A percentile compares a stretch with the other conserved stretches of the same genome.
These are phyloP conservation scores for Fusarium oxysporum DNA, from an alignment of 2,329 filamentous ascomycete species.

Conservation along the genomic window DNA sequence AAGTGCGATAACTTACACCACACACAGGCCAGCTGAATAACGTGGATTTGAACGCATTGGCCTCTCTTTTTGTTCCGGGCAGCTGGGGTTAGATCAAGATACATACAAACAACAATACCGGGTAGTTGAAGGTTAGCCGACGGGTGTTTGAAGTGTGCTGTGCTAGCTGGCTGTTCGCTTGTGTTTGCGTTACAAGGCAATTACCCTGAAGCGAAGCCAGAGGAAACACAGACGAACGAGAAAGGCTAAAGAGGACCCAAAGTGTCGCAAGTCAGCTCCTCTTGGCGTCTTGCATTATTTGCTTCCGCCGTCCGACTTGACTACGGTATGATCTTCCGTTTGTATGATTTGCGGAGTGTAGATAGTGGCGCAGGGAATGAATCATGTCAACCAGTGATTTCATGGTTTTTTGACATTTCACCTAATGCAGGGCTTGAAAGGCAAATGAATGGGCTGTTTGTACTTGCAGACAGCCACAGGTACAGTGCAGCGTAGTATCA, in stretches of 20 bases:
- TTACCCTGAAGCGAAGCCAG: conserved; percentile 22
- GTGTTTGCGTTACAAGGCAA: conserved; percentile 26
- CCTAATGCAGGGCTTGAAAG: conserved; percentile 20
- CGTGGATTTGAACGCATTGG: conserved; percentile 21
- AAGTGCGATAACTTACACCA: neutral
- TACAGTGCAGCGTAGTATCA: neutral
- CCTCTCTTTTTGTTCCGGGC: neutral
- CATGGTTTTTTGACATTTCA: neutral
- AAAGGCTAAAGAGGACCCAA: neutral
- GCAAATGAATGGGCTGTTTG: neutral
- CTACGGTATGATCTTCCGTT: neutral
- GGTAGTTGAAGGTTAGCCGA: neutral
- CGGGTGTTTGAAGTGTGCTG: conserved; percentile 11
- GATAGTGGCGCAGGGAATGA: neutral
- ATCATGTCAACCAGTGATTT: conserved; percentile 1
- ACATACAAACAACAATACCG: neutral
- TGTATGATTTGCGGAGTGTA: neutral
- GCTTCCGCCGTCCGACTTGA: conserved; percentile 1
- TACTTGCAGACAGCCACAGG: conserved; percentile 12
- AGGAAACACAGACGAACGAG: neutral
- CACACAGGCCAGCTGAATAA: conserved; percentile 20
- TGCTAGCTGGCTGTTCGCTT: conserved; percentile 16
- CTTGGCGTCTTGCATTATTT: conserved; percentile 21
- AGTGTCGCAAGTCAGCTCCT: conserved; percentile 33
- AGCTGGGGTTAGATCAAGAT: neutral